phyloP scores from a whole-genome alignment of 2,329 filamentous ascomycete genomes.

The Fonsecaea monophora region DNA sequence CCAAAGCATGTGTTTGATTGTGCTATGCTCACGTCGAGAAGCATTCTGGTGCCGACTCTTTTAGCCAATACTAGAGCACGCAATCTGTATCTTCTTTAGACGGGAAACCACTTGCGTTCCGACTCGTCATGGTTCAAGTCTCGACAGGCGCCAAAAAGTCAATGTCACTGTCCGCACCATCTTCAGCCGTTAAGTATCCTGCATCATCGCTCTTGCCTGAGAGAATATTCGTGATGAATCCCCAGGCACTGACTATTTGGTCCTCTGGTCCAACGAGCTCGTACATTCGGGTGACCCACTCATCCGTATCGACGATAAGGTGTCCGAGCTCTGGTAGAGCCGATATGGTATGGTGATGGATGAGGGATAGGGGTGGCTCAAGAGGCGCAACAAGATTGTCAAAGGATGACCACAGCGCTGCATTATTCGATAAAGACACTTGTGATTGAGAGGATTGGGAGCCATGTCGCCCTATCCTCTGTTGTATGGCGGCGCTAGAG shows the following conservation, averaged over 20 bases:
- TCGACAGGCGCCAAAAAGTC: constrained; percentile 28
- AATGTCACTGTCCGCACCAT: constrained; percentile 9
- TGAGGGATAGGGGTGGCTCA: constrained; percentile 16
- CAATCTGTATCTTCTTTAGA: not conserved
- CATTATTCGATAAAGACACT: not conserved
- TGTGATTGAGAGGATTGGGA: constrained; percentile 1
- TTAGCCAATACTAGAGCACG: not conserved
- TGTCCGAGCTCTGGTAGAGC: constrained; percentile 22
- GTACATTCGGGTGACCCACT: constrained; percentile 31
- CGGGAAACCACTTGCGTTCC: not conserved
- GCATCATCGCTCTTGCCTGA: constrained; percentile 24
- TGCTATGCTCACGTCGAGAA: not conserved
- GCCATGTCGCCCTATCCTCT: constrained; percentile 3
- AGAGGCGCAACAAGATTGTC: constrained; percentile 17
- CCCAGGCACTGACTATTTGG: constrained; percentile 26
- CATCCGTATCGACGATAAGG: constrained; percentile 28
- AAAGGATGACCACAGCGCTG: not conserved
- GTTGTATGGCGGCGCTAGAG: constrained; percentile 13
- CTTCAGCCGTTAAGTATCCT: not conserved
- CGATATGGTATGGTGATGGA: constrained; percentile 23
- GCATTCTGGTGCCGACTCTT: not conserved
- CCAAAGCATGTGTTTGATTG: not conserved
- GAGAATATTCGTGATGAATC: constrained; percentile 33
- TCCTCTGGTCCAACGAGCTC: constrained; percentile 21
- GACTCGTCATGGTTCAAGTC: not conserved